Evolutionary conservation across 1,284 basidiomycete species (phyloP).

Genomic region (Cutaneotrichosporon sp.): DNA sequence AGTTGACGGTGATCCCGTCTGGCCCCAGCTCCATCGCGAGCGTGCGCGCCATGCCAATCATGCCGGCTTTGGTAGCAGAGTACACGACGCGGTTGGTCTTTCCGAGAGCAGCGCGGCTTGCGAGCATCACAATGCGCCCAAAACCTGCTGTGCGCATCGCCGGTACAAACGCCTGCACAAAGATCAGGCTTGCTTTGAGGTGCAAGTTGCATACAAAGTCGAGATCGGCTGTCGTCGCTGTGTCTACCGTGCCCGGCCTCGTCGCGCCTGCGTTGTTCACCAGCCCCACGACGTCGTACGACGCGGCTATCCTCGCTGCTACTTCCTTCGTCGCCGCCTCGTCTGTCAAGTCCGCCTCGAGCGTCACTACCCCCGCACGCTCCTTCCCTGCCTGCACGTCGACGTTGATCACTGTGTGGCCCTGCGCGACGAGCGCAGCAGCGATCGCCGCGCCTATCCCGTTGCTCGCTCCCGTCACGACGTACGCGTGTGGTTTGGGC

Average conservation of each 20-base stretch:
- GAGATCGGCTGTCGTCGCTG: constrained; percentile 14
- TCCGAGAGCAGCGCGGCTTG: constrained; percentile 13
- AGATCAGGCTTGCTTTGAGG: constrained; percentile 26
- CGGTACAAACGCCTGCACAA: constrained; percentile 7
- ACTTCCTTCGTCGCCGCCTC: neutral
- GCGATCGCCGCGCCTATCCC: constrained; percentile 46
- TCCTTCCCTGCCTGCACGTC: constrained; percentile 55
- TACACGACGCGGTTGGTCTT: constrained; percentile 73
- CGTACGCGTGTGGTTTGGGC: constrained; percentile 10
- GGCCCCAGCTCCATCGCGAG: constrained; percentile 62
- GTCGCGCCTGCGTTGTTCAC: constrained; percentile 22
- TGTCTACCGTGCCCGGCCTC: constrained; percentile 20
- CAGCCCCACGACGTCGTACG: constrained; percentile 9
- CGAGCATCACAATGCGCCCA: constrained; percentile 17
- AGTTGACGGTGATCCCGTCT: constrained; percentile 81
- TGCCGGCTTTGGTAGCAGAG: constrained; percentile 79
- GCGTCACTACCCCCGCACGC: constrained; percentile 56
- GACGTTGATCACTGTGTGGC: constrained; percentile 55
- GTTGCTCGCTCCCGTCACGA: constrained; percentile 46
- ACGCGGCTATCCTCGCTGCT: neutral
- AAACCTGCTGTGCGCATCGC: constrained; percentile 6
- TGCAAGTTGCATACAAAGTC: constrained; percentile 78
- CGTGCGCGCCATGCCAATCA: constrained; percentile 62
- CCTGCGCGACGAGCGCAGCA: constrained; percentile 52
- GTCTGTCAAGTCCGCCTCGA: constrained; percentile 8